These are phyloP conservation scores for Macrotyloma uniflorum DNA, from an alignment of 306 rosid species.

Conservation along the genomic window DNA sequence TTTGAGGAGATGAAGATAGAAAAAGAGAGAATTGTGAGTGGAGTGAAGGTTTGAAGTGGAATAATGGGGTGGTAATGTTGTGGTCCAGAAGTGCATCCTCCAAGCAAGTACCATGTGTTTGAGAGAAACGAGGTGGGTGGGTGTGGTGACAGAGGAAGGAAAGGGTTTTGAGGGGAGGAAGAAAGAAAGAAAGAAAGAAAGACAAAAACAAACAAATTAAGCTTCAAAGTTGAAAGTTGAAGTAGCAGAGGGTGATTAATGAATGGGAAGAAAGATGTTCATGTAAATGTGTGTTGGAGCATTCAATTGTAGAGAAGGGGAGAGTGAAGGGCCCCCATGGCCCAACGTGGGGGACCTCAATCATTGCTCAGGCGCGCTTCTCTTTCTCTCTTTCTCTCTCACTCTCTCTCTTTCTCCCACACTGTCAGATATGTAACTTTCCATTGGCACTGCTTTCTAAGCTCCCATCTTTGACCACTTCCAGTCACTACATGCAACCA, in stretches of 20 bases:
- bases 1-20: no score
- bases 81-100: neutral
- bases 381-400: no score
- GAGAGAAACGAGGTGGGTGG: conserved; percentile 35
- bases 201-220: conserved; percentile 42
- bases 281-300: neutral
- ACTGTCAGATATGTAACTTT: neutral
- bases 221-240: conserved; percentile 33
- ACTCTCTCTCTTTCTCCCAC: no score
- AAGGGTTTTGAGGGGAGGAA: neutral
- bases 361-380: conserved; percentile 50
- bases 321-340: neutral
- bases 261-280: neutral
- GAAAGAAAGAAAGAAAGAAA: no score
- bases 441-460: conserved; percentile 39
- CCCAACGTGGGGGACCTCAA: conserved; percentile 43
- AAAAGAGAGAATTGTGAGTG: no score
- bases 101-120: conserved; percentile 33
- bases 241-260: neutral
- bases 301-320: neutral
- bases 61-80: conserved; percentile 1
- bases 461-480: neutral
- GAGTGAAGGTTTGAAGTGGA: no score
- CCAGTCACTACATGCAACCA: neutral
- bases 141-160: conserved; percentile 18